phyloP scores from a whole-genome alignment of 305 asterid genomes.

The Fraxinus platypoda region DNA sequence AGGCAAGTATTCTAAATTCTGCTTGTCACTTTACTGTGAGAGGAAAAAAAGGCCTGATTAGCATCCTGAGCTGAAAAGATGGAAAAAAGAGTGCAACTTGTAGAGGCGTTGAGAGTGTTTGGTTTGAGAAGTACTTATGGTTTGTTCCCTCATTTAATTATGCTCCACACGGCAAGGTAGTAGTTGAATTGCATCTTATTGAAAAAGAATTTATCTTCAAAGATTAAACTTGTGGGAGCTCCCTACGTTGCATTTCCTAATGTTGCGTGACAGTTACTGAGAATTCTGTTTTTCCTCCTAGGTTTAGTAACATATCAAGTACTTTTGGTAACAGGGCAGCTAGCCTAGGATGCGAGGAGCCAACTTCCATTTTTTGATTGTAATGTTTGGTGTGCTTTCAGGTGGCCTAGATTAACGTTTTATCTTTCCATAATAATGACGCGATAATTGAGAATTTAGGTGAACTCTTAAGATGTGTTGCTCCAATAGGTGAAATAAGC shows the following conservation, averaged over 20 bases:
- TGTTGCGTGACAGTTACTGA: not conserved
- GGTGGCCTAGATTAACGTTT: not conserved
- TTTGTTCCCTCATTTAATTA: not conserved
- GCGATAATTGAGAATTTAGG: not conserved
- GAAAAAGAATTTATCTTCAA: not conserved
- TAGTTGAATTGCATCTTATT: not conserved
- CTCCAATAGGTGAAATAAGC: not conserved
- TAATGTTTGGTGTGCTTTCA: not conserved
- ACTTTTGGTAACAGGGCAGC: not conserved
- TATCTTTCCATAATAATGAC: not conserved
- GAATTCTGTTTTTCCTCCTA: not conserved
- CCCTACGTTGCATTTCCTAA: not conserved
- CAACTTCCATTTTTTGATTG: not conserved
- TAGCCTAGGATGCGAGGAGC: not conserved
- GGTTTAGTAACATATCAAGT: not conserved
- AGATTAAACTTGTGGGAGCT: conserved; percentile 1
- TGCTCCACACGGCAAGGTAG: not conserved
- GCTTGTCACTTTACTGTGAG: not conserved
- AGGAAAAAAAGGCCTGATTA: not conserved
- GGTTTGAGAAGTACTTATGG: not conserved
- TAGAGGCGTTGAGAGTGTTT: not conserved
- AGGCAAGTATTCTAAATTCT: not conserved
- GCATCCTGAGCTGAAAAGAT: not conserved
- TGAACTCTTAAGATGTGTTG: not conserved
- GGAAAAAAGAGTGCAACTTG: not conserved